Conservation (phyloP, 208 protist genomes). For the Leishmania lainsoni region DNA sequence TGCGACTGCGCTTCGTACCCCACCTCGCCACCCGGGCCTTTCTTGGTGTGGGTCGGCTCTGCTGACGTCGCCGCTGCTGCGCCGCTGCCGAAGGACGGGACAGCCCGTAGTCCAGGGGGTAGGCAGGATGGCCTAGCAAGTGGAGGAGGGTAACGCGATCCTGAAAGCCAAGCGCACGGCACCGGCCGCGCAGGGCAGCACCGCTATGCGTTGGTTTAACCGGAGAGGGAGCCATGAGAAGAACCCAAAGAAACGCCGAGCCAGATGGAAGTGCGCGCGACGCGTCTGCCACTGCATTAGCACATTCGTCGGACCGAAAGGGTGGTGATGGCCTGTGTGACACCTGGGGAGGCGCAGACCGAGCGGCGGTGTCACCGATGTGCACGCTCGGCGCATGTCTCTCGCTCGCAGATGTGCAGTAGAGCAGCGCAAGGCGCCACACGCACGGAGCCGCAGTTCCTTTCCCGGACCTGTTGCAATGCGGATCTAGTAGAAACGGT, state of each 20-base stretch:
- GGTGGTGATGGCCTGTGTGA: background rate
- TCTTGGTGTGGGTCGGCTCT: background rate
- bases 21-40: conserved; percentile 2
- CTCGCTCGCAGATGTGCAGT: background rate
- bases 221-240: conserved; percentile 8
- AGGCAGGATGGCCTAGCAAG: conserved; percentile 49
- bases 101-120: conserved; percentile 37
- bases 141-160: conserved; percentile 56
- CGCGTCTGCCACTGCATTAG: conserved; percentile 6
- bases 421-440: conserved; percentile 22
- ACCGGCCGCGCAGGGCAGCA: conserved; percentile 6
- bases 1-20: conserved; percentile 10
- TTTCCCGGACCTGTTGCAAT: background rate
- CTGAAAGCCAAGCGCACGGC: conserved; percentile 39
- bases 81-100: conserved; percentile 20
- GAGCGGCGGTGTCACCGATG: background rate
- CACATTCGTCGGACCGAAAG: background rate
- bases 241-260: conserved; percentile 27
- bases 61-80: conserved; percentile 11
- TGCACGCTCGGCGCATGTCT: background rate
- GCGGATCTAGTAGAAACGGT: conserved; percentile 13
- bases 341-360: background rate
- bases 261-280: conserved; percentile 28
- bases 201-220: background rate
- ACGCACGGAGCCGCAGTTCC: conserved; percentile 1